phyloP scores from a whole-genome alignment of 2,329 filamentous ascomycete genomes.

The Fusarium nematophilum region DNA sequence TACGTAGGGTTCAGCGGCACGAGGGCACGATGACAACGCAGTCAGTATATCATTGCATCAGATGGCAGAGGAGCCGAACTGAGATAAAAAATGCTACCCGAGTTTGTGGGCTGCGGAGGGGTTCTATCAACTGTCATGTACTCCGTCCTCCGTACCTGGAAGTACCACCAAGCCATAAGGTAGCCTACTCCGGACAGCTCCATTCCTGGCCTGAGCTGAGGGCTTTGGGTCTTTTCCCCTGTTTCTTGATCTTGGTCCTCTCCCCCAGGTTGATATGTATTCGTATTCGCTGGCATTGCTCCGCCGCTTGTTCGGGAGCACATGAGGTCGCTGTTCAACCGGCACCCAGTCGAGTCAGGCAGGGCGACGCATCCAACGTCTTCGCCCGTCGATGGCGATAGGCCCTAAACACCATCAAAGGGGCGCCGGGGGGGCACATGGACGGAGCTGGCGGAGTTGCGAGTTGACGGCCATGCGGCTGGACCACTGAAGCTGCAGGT shows the following conservation, averaged over 20 bases:
- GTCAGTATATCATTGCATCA: no score
- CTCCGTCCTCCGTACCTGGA: not conserved
- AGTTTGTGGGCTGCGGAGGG: constrained; percentile 30
- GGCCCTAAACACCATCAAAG: not conserved
- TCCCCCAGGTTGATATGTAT: constrained; percentile 1
- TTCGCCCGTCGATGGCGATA: constrained; percentile 10
- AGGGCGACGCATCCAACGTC: constrained; percentile 9
- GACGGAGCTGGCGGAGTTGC: constrained; percentile 24
- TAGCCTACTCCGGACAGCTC: constrained; percentile 26
- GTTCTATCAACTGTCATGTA: constrained; percentile 23
- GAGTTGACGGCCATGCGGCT: constrained; percentile 36
- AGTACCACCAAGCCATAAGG: constrained; percentile 26
- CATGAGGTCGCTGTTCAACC: no score
- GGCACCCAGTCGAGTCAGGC: constrained; percentile 22
- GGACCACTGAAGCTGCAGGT: constrained; percentile 32
- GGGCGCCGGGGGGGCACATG: constrained; percentile 11
- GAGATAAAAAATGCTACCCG: constrained; percentile 35
- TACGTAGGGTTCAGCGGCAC: no score
- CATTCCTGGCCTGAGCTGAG: constrained; percentile 30
- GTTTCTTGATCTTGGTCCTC: constrained; percentile 1
- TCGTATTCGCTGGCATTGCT: not conserved
- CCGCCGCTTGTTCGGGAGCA: no score
- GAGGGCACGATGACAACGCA: no score
- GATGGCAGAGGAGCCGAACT: constrained; percentile 13
- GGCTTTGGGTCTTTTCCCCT: constrained; percentile 16